Base-by-base conservation (phyloP, 768 basidiomycete species). In the Guyanaporus albipodus region DNA sequence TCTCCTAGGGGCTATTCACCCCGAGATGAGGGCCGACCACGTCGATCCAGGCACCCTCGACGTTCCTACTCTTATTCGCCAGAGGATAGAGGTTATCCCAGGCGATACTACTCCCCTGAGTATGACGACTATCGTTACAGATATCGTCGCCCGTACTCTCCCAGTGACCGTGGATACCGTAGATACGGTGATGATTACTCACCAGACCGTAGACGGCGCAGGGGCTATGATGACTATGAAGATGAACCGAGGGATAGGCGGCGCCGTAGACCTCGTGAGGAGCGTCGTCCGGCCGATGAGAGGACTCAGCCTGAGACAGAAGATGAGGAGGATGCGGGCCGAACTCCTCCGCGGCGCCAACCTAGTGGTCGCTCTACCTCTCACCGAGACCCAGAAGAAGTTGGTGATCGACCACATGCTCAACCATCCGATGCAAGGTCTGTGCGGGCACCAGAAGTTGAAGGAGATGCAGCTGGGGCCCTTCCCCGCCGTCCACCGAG, bases 21-120 rank as follows among this genome's bases (percentile, higher is more conserved):
- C 2, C 43, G 33, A 5, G 50, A 54, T 17, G 42, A 43, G 8
- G 43, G 44, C 11, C 49, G 14, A 22, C 26, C 29, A 36, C 44
- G 32, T 14, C 48, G 44, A 31, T 31, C 3, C 24, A 38, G 48
- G 29, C 38, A 33, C 23, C 37, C 8, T 40, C 44, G 49, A 28
- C 59, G 58, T 18, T 60, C 65, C 44, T 60, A 58, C 21, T 56
- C 54, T 6, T 54, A 57, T 38, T 62, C 60, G 2, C 61, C 60
- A 4, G 51, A 52, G 8, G 49, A 52, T 35, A 4, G 32, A 29
- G 24, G 38, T 11, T 19, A 38, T 33, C 36, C 21, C 12, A 32
- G 53, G 33, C 44, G 46, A 32, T 48, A 48, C 31, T 43, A 46
- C 29, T 46, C 43, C 17, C 53, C 49, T 9, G 50, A 32, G 7